Evolutionary conservation across 306 rosid species (phyloP).

Genomic region (Cucurbita moschata): DNA sequence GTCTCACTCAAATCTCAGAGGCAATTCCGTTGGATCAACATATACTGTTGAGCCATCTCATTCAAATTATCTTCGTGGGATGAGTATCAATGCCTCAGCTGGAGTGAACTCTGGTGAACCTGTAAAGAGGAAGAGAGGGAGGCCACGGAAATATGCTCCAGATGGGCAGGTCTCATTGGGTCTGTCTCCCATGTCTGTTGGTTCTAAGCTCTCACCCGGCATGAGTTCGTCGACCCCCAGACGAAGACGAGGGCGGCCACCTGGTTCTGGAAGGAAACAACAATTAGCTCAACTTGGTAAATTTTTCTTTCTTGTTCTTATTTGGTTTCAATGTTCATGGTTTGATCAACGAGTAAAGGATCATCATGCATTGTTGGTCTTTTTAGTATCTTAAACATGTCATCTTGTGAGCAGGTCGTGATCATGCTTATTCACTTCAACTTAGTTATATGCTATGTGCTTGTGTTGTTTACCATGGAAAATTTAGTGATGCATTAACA

Average conservation of each 20-base stretch:
- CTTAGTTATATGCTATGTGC: background rate
- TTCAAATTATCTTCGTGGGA: constrained; percentile 36
- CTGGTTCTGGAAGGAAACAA: constrained; percentile 87
- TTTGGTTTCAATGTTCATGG: background rate
- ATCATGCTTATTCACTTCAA: background rate
- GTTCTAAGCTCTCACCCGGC: constrained; percentile 35
- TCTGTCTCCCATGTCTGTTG: constrained; percentile 54
- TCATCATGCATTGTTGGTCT: background rate
- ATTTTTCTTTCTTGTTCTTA: background rate
- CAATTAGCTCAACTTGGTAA: constrained; percentile 71
- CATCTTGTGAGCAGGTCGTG: background rate
- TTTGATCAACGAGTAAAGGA: background rate
- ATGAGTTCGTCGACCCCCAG: constrained; percentile 31
- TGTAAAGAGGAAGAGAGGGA: constrained; percentile 81
- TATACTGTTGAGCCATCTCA: constrained; percentile 40
- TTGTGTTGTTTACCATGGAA: background rate
- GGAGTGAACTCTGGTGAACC: constrained; percentile 48
- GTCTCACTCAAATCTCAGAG: constrained; percentile 42
- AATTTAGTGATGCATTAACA: background rate
- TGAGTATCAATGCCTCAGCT: constrained; percentile 28
- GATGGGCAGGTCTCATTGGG: constrained; percentile 65
- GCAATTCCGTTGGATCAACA: constrained; percentile 39
- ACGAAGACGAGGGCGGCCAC: constrained; percentile 63
- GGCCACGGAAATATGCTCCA: constrained; percentile 84
- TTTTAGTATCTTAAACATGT: background rate